phyloP scores from a whole-genome alignment of 345 rosid genomes.

The Camelina hispida region DNA sequence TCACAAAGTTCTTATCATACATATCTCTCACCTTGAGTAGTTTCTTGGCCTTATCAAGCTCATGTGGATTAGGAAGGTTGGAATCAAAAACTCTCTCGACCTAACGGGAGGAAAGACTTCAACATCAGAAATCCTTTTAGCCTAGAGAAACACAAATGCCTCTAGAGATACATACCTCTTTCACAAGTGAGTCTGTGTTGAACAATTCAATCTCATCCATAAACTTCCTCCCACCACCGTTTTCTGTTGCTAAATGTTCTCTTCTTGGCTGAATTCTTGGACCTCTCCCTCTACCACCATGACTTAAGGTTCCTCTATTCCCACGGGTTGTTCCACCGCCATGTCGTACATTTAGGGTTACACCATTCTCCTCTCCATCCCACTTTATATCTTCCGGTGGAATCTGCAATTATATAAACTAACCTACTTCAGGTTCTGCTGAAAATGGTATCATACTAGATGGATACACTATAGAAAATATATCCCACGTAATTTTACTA shows the following conservation, averaged over 20 bases:
- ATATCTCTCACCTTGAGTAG: conserved; percentile 66
- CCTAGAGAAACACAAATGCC: conserved; percentile 12
- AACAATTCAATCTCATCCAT: conserved; percentile 76
- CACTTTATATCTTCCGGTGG: conserved; percentile 80
- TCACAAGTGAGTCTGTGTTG: conserved; percentile 81
- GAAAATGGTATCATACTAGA: neutral
- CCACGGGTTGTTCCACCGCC: conserved; percentile 54
- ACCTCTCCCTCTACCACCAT: conserved; percentile 60
- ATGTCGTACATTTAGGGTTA: conserved; percentile 54
- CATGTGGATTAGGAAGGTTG: conserved; percentile 75
- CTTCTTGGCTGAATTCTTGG: conserved; percentile 60
- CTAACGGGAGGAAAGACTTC: conserved; percentile 40
- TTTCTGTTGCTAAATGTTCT: conserved; percentile 51
- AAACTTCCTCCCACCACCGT: conserved; percentile 53
- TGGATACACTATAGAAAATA: neutral
- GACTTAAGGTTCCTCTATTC: conserved; percentile 50
- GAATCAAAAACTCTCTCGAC: conserved; percentile 79
- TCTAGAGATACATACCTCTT: conserved; percentile 64
- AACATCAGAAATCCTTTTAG: neutral
- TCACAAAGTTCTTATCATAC: neutral
- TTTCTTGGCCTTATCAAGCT: conserved; percentile 87
- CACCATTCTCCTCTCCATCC: conserved; percentile 71
- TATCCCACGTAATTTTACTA: neutral
- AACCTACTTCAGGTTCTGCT: neutral
- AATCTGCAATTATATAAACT: conserved; percentile 52